Conservation (phyloP, 129 eudicot genomes). For the Lactuca sativa region DNA sequence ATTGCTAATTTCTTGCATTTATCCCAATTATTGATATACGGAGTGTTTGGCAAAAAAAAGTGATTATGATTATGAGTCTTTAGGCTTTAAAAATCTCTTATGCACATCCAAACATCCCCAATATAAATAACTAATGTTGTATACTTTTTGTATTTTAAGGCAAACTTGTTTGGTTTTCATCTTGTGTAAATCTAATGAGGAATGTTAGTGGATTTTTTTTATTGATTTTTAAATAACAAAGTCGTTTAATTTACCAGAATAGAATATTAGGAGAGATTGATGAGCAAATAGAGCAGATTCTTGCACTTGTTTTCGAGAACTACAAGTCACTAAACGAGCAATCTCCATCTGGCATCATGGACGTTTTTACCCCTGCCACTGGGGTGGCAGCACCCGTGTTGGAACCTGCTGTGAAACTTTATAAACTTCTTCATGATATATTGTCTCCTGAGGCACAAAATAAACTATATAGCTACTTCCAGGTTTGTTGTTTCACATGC, state of each 20-base stretch:
- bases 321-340: constrained; percentile 78
- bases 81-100: not conserved
- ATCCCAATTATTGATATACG: no score
- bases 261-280: constrained; percentile 75
- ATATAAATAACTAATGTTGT: not conserved
- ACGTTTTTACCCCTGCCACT: constrained; percentile 66
- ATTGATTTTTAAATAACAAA: constrained; percentile 7
- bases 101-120: not conserved
- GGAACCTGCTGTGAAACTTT: constrained; percentile 75
- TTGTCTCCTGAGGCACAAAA: constrained; percentile 84
- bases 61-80: no score
- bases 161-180: not conserved
- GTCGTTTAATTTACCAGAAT: constrained; percentile 48
- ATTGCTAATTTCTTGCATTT: no score
- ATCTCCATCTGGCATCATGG: constrained; percentile 64
- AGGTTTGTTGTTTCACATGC: constrained; percentile 38
- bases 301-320: constrained; percentile 68
- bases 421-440: constrained; percentile 70
- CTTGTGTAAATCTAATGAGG: not conserved
- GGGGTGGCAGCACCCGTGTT: constrained; percentile 59
- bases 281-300: constrained; percentile 68
- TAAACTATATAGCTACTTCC: constrained; percentile 66
- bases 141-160: not conserved
- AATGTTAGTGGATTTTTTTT: not conserved
- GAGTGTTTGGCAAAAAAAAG: no score